Conservation (phyloP, 1,139 yeast species). For the Debaryomycetaceae sp. region DNA sequence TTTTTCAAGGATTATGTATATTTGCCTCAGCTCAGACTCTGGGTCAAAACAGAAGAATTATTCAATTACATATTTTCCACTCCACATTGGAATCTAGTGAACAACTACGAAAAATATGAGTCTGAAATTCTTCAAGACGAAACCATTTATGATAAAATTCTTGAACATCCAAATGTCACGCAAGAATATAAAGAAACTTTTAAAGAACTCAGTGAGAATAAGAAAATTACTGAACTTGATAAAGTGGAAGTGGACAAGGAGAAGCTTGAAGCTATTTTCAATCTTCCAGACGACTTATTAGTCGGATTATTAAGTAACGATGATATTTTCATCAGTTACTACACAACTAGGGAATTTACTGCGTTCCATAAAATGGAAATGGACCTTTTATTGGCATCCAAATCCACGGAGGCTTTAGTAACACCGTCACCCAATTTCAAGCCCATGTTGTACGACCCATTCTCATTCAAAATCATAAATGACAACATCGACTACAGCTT, state of each 20-base stretch:
- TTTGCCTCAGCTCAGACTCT: conserved; percentile 28
- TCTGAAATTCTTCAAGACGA: background rate
- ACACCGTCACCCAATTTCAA: conserved; percentile 23
- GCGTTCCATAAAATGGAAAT: conserved; percentile 36
- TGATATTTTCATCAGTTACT: conserved; percentile 30
- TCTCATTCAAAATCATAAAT: conserved; percentile 24
- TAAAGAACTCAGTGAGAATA: background rate
- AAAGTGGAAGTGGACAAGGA: conserved; percentile 14
- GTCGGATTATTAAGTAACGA: conserved; percentile 29
- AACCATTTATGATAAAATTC: background rate
- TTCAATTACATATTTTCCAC: conserved; percentile 14
- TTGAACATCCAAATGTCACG: background rate
- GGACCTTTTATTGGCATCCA: conserved; percentile 28
- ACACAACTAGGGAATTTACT: conserved; percentile 28
- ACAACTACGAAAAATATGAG: background rate
- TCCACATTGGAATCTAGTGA: background rate
- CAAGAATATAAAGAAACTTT: background rate
- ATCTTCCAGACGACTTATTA: conserved; percentile 22
- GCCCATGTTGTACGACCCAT: conserved; percentile 37
- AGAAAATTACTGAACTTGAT: background rate
- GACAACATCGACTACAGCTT: conserved; percentile 25
- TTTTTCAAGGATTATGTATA: conserved; percentile 23
- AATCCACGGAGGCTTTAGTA: conserved; percentile 25
- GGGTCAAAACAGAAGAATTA: conserved; percentile 25
- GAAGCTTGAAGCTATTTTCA: conserved; percentile 18